Evolutionary conservation across 768 basidiomycete genomes (phyloP), one percentile per base, ranked within the genome.

Genomic region (Mycena indigotica): DNA sequence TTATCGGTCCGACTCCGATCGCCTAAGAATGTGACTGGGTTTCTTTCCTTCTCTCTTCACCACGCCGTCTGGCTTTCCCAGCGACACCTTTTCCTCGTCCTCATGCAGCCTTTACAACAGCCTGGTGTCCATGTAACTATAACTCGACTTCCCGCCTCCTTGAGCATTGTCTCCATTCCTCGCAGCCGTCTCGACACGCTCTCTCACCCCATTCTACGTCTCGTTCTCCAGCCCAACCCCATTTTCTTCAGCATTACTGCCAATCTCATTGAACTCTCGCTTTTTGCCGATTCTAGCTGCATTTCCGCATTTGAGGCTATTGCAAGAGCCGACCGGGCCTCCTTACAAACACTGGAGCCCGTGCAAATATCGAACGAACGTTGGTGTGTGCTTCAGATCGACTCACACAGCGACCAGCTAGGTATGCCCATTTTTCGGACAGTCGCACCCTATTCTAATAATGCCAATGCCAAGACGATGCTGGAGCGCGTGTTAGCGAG

Each of bases 371-470:
- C 88, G 1, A 83, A 80, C 59, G 88, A 91, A 58, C 79, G 78
- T 57, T 93, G 90, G 90, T 84, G 80, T 62, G 90, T 90, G 21
- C 77, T 93, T 28, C 89, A 92, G 71, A 86, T 93, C 53, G 89
- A 91, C 70, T 88, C 88, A 0, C 89, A 91, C 69, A 87, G 82
- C 25, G 84, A 90, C 67, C 80, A 81, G 57, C 76, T 86, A 35
- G 87, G 89, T 87, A 56, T 52, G 78, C 73, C 46, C 21, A 26
- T 50, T 49, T 29, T 28, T 24, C 35, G 1, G 26, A 58, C 59
- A 60, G 38, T 13, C 28, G 26, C 54, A 57, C 50, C 40, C 35
- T 60, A 52, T 53, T 45, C 32, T 38, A 46, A n/a, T n/a, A n/a
- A 63, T 63, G 55, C 28, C 60, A 50, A 45, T 29, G 38, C 41